Percentiles rank a stretch among this genome's conserved stretches.
Evolutionary conservation across 116 monocot species (phyloP).

Genomic region (Trichopus zeylanicus): DNA sequence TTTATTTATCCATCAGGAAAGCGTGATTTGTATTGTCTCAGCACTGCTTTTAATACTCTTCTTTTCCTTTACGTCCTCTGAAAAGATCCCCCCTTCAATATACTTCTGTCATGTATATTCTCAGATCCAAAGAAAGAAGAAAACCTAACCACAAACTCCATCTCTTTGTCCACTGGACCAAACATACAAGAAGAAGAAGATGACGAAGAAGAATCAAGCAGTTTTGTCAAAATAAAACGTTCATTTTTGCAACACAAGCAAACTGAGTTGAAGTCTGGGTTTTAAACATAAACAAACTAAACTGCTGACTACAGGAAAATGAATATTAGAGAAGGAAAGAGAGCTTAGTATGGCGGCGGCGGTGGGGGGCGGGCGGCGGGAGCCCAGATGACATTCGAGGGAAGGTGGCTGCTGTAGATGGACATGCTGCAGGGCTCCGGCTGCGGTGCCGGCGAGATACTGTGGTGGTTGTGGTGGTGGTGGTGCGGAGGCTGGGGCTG

Average conservation of each 20-base stretch:
- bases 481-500: not conserved
- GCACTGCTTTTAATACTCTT: not conserved
- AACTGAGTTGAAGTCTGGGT: too few species aligned
- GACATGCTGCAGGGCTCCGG: not conserved
- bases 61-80: not conserved
- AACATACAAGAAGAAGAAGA: too few species aligned
- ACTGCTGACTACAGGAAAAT: not conserved
- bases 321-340: not conserved
- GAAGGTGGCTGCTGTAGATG: slow-evolving; percentile 15
- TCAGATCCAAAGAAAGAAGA: too few species aligned
- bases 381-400: slow-evolving; percentile 24
- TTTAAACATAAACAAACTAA: too few species aligned
- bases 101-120: too few species aligned
- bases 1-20: too few species aligned
- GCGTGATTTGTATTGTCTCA: not conserved
- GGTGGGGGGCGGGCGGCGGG: slow-evolving; percentile 13
- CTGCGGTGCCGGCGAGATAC: not conserved
- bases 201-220: too few species aligned
- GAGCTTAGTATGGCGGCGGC: not conserved
- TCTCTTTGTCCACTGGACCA: too few species aligned
- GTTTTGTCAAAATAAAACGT: too few species aligned
- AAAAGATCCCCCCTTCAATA: not conserved
- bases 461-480: not conserved
- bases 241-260: too few species aligned
- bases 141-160: too few species aligned